Percentiles rank a stretch among this genome's conserved stretches.
These are phyloP conservation scores for Sechiopsis laciniata DNA, from an alignment of 306 rosid genomes.

Conservation along the genomic window DNA sequence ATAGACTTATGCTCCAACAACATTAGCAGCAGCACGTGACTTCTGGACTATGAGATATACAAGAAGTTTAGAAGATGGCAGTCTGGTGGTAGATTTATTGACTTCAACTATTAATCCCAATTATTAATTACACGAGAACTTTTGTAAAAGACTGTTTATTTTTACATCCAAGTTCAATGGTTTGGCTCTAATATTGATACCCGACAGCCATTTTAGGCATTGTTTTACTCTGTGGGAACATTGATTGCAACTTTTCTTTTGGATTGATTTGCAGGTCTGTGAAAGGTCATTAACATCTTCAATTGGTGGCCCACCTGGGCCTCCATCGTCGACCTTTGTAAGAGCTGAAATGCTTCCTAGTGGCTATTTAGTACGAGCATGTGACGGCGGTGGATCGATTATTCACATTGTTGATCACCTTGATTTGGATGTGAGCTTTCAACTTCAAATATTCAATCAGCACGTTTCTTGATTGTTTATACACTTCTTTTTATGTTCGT, in stretches of 20 bases:
- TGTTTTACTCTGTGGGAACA: background rate
- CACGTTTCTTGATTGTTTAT: background rate
- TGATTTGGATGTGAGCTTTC: conserved; percentile 66
- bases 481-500: background rate
- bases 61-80: conserved; percentile 85
- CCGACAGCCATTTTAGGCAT: background rate
- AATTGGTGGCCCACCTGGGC: conserved; percentile 85
- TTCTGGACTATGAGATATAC: conserved; percentile 90
- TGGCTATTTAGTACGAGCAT: conserved; percentile 82
- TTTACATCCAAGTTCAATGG: background rate
- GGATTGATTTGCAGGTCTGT: conserved; percentile 51
- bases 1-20: conserved; percentile 92
- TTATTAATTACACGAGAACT: too few species aligned
- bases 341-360: conserved; percentile 97
- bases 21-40: conserved; percentile 95
- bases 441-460: background rate
- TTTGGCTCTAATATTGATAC: background rate
- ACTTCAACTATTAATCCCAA: background rate
- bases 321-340: conserved; percentile 61
- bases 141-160: background rate
- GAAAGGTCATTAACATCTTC: conserved; percentile 84
- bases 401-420: conserved; percentile 92
- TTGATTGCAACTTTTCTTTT: conserved; percentile 4
- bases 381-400: conserved; percentile 95
- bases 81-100: conserved; percentile 69